Evolutionary conservation across 202 grass and related monocot species (phyloP), one percentile per base, ranked within the genome.

Genomic region (Eragrostis tef): DNA sequence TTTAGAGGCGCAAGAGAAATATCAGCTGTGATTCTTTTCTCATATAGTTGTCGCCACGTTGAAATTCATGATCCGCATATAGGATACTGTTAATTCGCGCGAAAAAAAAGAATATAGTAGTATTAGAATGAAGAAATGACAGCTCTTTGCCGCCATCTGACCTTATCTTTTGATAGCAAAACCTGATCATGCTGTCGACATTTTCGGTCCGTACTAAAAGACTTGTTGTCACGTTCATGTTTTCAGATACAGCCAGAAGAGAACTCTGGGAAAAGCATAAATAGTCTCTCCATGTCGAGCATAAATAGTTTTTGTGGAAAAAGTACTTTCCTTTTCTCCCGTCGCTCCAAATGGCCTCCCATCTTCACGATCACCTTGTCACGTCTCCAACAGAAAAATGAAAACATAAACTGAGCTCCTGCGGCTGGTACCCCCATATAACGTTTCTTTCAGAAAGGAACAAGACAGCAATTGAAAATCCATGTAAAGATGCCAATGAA

Each of bases 31-130:
- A 47, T 34, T 64, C 41, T n/a, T 26, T 26, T 14, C 42, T 78
- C 80, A n/a, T 45, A n/a, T 31, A 84, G 79, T 53, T 78, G 83
- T 34, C 27, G 67, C 73, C 83, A 86, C 79, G 83, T 88, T 70
- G 34, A 75, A 64, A 64, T 41, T 62, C 53, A 59, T 44, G 56
- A 67, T 78, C 57, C 46, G 71, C 34, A 66, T 42, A 45, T 15
- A 67, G 7, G 54, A 58, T 24, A 24, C 9, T 24, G 11, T 58
- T 24, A 58, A 56, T 21, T 56, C 52, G 9, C 22, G 27, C 26
- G 24, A 61, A 52, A 52, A 15, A 57, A 11, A 58, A 26, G 11
- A 31, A 25, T 29, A 62, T 2, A n/a, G n/a, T n/a, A 21, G 2
- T 9, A 17, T 22, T 26, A 64, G 11, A 26, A 24, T 11, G 48